Conservation (phyloP, 2,329 filamentous ascomycete genomes). For the Diplodia sapinea region DNA sequence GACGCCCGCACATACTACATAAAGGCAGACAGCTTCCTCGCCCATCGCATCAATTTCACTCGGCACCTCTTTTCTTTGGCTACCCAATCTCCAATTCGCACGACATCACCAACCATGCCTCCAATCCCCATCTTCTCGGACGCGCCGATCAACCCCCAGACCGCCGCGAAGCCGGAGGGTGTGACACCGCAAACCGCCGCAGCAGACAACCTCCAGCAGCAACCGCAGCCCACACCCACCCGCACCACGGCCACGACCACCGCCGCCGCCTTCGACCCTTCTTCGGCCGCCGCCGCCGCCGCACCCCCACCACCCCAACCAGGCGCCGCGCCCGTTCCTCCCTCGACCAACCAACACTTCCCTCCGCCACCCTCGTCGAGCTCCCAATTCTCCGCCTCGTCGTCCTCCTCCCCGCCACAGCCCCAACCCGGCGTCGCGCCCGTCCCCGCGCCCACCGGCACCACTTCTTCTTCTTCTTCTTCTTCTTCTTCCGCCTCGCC, state of each 20-base stretch:
- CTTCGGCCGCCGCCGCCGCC: conserved; percentile 34
- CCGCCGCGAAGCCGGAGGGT: conserved; percentile 34
- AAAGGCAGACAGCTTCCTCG: neutral
- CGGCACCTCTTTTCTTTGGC: neutral
- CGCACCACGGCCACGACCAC: conserved; percentile 45
- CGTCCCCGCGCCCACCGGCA: conserved; percentile 46
- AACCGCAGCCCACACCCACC: conserved; percentile 41
- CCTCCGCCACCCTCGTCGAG: neutral
- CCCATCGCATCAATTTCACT: neutral
- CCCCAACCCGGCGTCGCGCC: conserved; percentile 50
- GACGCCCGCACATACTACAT: conserved; percentile 12
- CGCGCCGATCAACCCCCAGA: conserved; percentile 50
- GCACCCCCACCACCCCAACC: conserved; percentile 44
- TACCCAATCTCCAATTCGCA: neutral
- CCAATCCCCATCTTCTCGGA: conserved; percentile 55
- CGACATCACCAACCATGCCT: conserved; percentile 48
- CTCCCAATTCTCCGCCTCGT: neutral
- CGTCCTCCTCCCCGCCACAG: conserved; percentile 41
- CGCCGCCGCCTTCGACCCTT: no score
- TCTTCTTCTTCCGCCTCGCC: conserved; percentile 34
- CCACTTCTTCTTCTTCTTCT: no score
- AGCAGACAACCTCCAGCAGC: conserved; percentile 41
- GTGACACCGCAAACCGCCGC: conserved; percentile 41
- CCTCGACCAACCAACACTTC: neutral
- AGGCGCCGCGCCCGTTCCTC: conserved; percentile 36